phyloP scores from a whole-genome alignment of 2,329 filamentous ascomycete genomes.

The Ampelomyces quisqualis region DNA sequence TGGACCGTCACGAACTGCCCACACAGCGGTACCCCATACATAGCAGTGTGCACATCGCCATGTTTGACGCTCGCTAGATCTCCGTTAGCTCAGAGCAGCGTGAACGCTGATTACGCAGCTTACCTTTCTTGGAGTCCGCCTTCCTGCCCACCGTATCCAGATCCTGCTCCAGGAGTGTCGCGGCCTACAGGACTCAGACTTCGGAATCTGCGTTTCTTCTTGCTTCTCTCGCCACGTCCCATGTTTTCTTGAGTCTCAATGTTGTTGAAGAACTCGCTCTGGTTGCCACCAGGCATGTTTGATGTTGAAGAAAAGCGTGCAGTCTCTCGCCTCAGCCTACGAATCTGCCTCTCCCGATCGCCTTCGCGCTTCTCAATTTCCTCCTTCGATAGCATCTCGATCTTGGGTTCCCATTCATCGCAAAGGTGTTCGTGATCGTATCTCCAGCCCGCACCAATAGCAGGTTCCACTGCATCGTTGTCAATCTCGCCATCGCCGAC shows the following conservation, averaged over 20 bases:
- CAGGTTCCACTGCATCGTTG: slow-evolving; percentile 76
- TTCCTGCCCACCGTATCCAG: slow-evolving; percentile 69
- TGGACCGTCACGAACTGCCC: slow-evolving; percentile 92
- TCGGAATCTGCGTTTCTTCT: slow-evolving; percentile 91
- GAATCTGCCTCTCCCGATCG: slow-evolving; percentile 86
- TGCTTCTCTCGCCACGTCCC: slow-evolving; percentile 87
- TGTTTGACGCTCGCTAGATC: slow-evolving; percentile 65
- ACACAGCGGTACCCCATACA: slow-evolving; percentile 86
- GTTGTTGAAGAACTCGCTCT: slow-evolving; percentile 61
- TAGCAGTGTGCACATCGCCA: slow-evolving; percentile 90
- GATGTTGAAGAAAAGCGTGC: slow-evolving; percentile 86
- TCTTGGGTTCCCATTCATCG: slow-evolving; percentile 54
- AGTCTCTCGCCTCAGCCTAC: slow-evolving; percentile 83
- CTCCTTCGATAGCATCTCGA: slow-evolving; percentile 74
- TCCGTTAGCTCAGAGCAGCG: slow-evolving; percentile 16
- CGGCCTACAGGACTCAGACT: slow-evolving; percentile 81
- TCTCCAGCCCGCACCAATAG: slow-evolving; percentile 87
- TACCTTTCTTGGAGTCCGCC: slow-evolving; percentile 53
- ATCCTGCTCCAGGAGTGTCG: slow-evolving; percentile 73
- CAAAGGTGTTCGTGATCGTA: slow-evolving; percentile 89
- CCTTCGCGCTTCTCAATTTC: slow-evolving; percentile 97
- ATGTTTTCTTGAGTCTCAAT: slow-evolving; percentile 68
- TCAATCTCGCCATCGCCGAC: slow-evolving; percentile 76
- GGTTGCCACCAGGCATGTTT: slow-evolving; percentile 72
- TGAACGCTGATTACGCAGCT: slow-evolving; percentile 13